These are phyloP conservation scores for Lachancea cidri DNA, from an alignment of 805 yeast species.

Conservation along the genomic window DNA sequence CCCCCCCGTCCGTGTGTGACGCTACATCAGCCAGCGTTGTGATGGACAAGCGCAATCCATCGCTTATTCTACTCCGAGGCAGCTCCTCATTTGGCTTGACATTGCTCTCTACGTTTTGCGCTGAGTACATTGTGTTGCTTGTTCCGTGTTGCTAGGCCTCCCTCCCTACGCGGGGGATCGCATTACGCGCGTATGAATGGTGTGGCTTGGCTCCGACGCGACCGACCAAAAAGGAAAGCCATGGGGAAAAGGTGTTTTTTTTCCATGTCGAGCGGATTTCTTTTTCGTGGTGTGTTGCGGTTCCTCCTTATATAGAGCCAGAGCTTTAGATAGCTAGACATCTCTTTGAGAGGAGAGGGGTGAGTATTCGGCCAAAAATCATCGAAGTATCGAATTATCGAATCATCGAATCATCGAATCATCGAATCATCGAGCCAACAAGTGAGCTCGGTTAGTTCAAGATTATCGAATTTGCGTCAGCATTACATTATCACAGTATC, in stretches of 20 bases:
- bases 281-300: not conserved
- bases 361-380: not conserved
- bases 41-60: no score
- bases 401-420: no score
- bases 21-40: no score
- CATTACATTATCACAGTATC: no score
- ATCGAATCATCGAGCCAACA: no score
- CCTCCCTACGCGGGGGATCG: not conserved
- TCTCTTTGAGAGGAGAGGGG: not conserved
- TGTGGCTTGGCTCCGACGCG: not conserved
- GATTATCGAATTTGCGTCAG: no score
- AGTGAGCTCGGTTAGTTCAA: no score
- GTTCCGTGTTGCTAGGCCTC: not conserved
- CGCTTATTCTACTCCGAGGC: not conserved
- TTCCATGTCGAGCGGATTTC: not conserved
- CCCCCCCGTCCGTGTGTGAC: not conserved
- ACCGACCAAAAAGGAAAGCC: conserved; percentile 3
- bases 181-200: not conserved
- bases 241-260: not conserved
- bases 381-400: no score
- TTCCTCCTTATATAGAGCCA: not conserved
- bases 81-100: not conserved
- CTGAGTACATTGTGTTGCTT: no score
- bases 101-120: no score
- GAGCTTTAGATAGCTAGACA: not conserved